Conservation (phyloP, 2,329 filamentous ascomycete species). For the Mycosphaerella sp. region DNA sequence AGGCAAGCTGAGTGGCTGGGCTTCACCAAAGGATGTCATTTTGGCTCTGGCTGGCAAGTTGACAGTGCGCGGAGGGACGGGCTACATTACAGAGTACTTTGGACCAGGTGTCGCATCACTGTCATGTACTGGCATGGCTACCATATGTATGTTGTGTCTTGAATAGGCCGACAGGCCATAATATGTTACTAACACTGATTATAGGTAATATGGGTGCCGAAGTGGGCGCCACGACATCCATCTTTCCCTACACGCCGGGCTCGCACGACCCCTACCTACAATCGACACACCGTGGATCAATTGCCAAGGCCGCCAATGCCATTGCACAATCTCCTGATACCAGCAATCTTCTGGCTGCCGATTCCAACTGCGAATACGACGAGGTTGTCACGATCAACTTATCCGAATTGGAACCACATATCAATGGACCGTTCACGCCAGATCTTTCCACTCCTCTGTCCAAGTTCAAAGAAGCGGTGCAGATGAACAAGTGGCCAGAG, state of each 20-base stretch:
- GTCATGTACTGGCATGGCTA: conserved; percentile 89
- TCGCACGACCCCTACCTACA: conserved; percentile 76
- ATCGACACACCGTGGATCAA: conserved; percentile 69
- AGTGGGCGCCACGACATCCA: conserved; percentile 89
- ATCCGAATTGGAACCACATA: conserved; percentile 53
- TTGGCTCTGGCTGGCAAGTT: conserved; percentile 80
- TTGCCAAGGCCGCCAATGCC: conserved; percentile 60
- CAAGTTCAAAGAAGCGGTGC: conserved; percentile 76
- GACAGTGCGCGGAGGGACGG: conserved; percentile 84
- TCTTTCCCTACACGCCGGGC: conserved; percentile 84
- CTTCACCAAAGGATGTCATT: conserved; percentile 92
- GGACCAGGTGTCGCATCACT: conserved; percentile 79
- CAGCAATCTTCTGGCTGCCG: conserved; percentile 65
- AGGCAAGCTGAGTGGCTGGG: conserved; percentile 82
- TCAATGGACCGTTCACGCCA: conserved; percentile 75
- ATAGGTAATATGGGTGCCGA: conserved; percentile 62
- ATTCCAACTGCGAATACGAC: conserved; percentile 79
- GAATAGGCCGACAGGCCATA: background rate
- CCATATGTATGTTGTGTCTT: conserved; percentile 47
- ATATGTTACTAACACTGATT: conserved; percentile 54
- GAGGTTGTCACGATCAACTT: conserved; percentile 86
- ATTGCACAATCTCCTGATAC: conserved; percentile 53
- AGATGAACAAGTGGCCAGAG: conserved; percentile 81
- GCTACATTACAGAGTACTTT: conserved; percentile 76
- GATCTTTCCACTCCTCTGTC: conserved; percentile 91